Conservation (phyloP, 192 early-diverging fungal species). For the Backusella morwellensis region DNA sequence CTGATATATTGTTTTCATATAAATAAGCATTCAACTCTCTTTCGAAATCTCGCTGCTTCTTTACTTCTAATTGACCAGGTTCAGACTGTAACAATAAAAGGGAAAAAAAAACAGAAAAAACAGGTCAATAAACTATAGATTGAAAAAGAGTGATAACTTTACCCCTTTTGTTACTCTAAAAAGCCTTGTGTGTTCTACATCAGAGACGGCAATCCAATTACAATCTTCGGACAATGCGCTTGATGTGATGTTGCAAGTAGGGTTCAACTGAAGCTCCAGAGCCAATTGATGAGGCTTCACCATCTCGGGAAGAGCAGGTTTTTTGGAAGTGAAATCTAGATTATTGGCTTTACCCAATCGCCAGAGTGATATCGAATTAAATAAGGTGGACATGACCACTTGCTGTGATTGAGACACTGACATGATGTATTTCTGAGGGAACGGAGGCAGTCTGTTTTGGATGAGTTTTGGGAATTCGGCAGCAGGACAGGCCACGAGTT, state of each 20-base stretch:
- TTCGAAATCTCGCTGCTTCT: constrained; percentile 46
- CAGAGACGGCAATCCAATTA: constrained; percentile 78
- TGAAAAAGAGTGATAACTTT: constrained; percentile 4
- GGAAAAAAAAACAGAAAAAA: neutral
- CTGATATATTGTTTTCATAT: constrained; percentile 25
- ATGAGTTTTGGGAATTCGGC: constrained; percentile 59
- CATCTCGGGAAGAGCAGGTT: constrained; percentile 43
- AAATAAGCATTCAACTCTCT: constrained; percentile 21
- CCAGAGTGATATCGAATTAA: constrained; percentile 79
- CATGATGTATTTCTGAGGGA: constrained; percentile 56
- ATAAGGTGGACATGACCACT: constrained; percentile 60
- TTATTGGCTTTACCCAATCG: constrained; percentile 62
- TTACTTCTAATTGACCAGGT: constrained; percentile 42
- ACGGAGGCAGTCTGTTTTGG: constrained; percentile 61
- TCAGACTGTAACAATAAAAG: constrained; percentile 17
- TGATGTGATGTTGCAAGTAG: constrained; percentile 64
- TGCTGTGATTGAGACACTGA: constrained; percentile 63
- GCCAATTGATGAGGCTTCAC: constrained; percentile 66
- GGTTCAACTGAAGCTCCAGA: constrained; percentile 76
- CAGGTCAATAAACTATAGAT: no score
- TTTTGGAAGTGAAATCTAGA: neutral
- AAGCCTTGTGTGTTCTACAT: constrained; percentile 66
- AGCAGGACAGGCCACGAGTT: constrained; percentile 60
- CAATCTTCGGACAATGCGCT: constrained; percentile 81
- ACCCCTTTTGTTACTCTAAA: constrained; percentile 58